phyloP scores from a whole-genome alignment of 495 filamentous ascomycete species.

The Aspergillus saccharolyticus region DNA sequence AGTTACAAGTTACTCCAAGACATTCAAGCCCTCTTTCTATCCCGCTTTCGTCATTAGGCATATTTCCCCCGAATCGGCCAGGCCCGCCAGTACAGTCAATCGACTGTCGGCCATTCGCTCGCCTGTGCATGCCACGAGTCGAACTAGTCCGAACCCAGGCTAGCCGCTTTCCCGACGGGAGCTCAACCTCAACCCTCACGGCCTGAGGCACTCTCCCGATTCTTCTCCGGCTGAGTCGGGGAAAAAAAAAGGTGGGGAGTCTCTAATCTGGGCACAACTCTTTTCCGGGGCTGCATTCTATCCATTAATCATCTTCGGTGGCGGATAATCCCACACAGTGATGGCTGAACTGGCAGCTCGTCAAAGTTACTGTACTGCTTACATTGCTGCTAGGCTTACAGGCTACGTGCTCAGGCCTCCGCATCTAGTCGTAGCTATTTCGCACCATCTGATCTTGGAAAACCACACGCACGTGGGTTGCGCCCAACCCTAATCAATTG shows the following conservation, averaged over 20 bases:
- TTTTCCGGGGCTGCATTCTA: slow-evolving; percentile 1
- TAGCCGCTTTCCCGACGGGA: background rate
- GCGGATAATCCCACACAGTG: background rate
- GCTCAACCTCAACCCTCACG: background rate
- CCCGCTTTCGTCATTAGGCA: background rate
- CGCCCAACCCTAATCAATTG: too few species aligned
- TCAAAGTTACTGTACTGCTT: background rate
- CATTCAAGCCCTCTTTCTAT: background rate
- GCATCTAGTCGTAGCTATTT: too few species aligned
- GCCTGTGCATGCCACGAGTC: background rate
- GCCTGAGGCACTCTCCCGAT: background rate
- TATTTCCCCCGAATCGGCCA: background rate
- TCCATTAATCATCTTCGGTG: background rate
- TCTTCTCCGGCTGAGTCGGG: background rate
- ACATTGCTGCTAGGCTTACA: background rate
- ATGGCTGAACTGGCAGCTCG: background rate
- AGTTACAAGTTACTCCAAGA: background rate
- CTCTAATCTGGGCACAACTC: slow-evolving; percentile 1
- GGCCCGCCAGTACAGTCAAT: background rate
- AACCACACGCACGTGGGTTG: too few species aligned
- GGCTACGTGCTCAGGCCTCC: too few species aligned
- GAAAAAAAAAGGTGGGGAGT: background rate
- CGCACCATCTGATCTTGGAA: too few species aligned
- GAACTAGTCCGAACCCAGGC: background rate
- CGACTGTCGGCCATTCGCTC: background rate